Conservation (phyloP, 2,329 filamentous ascomycete genomes). For the Neonectria punicea region DNA sequence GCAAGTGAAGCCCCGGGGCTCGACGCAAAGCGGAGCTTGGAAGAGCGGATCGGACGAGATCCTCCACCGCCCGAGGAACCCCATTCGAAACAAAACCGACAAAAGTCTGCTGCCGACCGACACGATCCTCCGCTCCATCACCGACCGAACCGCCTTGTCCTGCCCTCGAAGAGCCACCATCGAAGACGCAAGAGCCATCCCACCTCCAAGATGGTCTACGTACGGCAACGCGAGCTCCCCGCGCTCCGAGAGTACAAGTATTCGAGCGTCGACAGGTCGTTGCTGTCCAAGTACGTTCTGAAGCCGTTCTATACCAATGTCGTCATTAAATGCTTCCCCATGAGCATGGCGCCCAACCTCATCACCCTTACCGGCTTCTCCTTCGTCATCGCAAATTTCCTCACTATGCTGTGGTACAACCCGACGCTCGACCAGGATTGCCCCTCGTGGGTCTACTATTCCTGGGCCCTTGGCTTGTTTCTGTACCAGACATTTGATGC, state of each 20-base stretch:
- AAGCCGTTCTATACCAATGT: conserved; percentile 98
- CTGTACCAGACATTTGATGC: conserved; percentile 99
- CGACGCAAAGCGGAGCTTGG: conserved; percentile 26
- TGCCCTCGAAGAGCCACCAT: conserved; percentile 5
- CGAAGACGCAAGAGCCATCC: background rate
- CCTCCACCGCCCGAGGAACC: conserved; percentile 19
- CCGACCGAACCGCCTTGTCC: background rate
- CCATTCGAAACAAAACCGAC: background rate
- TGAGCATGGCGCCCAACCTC: conserved; percentile 90
- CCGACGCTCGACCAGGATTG: conserved; percentile 95
- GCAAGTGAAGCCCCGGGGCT: conserved; percentile 19
- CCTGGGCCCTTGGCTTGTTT: conserved; percentile 90
- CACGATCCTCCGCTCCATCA: background rate
- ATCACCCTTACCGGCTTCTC: conserved; percentile 92
- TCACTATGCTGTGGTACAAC: conserved; percentile 95
- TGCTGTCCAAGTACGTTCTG: conserved; percentile 90
- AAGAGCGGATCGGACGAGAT: conserved; percentile 26
- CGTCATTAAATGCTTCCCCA: conserved; percentile 93
- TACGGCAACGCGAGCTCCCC: conserved; percentile 88
- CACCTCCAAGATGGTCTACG: conserved; percentile 81
- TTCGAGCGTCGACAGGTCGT: conserved; percentile 87
- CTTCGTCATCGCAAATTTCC: conserved; percentile 88
- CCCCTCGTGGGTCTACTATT: conserved; percentile 93
- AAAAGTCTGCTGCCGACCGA: background rate
- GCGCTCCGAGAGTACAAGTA: conserved; percentile 97